Evolutionary conservation across 495 filamentous ascomycete species (phyloP).

Genomic region (Talaromyces ruber): DNA sequence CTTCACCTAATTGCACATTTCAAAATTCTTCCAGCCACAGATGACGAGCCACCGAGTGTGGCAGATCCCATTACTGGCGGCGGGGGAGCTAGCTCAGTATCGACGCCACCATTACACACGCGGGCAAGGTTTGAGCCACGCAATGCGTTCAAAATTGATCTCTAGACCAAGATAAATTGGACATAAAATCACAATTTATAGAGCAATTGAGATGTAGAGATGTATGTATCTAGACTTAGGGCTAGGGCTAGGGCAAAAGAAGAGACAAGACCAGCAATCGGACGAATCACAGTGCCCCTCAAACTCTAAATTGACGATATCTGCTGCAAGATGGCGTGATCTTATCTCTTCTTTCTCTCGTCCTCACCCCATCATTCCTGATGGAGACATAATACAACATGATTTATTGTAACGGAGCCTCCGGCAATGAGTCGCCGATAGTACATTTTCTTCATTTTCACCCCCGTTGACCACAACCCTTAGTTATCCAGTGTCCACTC

Average conservation of each 20-base stretch:
- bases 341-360: neutral
- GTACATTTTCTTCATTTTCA: neutral
- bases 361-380: neutral
- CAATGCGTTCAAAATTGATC: conserved; percentile 7
- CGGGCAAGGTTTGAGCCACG: neutral
- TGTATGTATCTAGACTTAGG: neutral
- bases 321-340: conserved; percentile 14
- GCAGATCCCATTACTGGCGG: neutral
- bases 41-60: neutral
- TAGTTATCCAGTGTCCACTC: neutral
- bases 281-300: conserved; percentile 19
- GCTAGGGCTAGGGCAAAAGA: neutral
- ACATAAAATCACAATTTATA: neutral
- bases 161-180: neutral
- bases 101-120: neutral
- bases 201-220: neutral
- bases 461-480: too few relatives aligned
- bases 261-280: conserved; percentile 2
- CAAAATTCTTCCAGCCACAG: neutral
- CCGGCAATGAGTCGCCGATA: neutral
- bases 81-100: neutral
- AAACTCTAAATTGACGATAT: conserved; percentile 13
- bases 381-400: neutral
- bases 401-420: neutral
- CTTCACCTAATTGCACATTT: conserved; percentile 3